These are phyloP conservation scores for Jaltomata sinuosa DNA, from an alignment of 257 asterid species.

Conservation along the genomic window DNA sequence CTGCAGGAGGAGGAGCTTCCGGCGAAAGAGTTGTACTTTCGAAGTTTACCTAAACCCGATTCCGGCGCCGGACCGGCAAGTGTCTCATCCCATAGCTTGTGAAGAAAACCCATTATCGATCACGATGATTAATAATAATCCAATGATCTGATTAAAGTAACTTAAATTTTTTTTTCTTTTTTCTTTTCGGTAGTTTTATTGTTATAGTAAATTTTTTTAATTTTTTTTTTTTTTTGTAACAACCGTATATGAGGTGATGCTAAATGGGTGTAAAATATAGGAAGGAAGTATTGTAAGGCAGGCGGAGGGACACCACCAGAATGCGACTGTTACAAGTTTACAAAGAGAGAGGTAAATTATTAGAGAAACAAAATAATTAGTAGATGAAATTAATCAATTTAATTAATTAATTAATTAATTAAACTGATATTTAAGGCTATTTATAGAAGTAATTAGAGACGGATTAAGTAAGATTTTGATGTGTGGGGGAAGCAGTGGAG, in stretches of 20 bases:
- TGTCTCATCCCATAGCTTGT: slow-evolving; percentile 83
- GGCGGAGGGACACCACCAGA: slow-evolving; percentile 35
- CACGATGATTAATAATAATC: not conserved
- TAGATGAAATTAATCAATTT: not conserved
- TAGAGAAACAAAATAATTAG: not conserved
- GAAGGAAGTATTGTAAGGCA: not conserved
- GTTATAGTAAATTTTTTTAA: too few species aligned
- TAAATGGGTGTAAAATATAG: not conserved
- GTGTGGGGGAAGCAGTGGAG: not conserved
- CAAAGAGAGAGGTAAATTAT: not conserved
- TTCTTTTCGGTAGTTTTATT: not conserved
- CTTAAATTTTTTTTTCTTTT: not conserved
- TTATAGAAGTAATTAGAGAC: slow-evolving; percentile 23
- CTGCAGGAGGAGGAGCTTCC: slow-evolving; percentile 10
- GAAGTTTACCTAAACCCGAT: slow-evolving; percentile 59
- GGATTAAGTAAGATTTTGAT: not conserved
- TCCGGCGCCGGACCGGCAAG: slow-evolving; percentile 81
- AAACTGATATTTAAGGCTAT: not conserved
- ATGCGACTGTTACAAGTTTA: slow-evolving; percentile 64
- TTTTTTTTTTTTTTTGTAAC: slow-evolving; percentile 33
- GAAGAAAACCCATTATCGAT: slow-evolving; percentile 65
- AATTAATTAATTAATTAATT: too few species aligned
- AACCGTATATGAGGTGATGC: slow-evolving; percentile 51
- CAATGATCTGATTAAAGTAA: not conserved
- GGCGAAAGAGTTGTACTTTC: slow-evolving; percentile 53